phyloP scores from a whole-genome alignment of 768 basidiomycete species.

The Clitopilus hobsonii region DNA sequence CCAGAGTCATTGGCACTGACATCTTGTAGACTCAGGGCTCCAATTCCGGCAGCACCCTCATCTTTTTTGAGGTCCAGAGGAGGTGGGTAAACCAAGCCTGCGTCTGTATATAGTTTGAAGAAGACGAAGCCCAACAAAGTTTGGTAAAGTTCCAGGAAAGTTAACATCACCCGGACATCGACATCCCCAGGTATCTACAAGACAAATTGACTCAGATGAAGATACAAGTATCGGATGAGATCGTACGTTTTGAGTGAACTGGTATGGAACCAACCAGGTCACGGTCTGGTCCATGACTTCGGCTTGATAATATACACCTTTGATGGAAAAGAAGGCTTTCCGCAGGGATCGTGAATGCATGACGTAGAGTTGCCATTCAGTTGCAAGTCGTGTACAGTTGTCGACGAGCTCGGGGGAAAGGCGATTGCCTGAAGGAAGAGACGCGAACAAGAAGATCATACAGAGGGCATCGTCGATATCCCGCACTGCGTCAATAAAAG shows the following conservation, averaged over 20 bases:
- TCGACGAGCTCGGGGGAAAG: constrained; percentile 81
- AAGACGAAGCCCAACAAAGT: constrained; percentile 93
- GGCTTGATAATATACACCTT: constrained; percentile 97
- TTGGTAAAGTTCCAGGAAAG: constrained; percentile 97
- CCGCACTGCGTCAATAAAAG: constrained; percentile 90
- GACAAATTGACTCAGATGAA: neutral
- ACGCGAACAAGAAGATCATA: constrained; percentile 90
- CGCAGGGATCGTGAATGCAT: constrained; percentile 82
- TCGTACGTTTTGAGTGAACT: constrained; percentile 90
- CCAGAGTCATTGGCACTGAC: constrained; percentile 25
- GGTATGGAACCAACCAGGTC: constrained; percentile 96
- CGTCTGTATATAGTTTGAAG: constrained; percentile 98
- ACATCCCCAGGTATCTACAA: constrained; percentile 87
- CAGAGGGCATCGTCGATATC: constrained; percentile 98
- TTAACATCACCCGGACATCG: constrained; percentile 96
- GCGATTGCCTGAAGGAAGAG: constrained; percentile 80
- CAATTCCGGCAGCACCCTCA: constrained; percentile 82
- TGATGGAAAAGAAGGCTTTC: constrained; percentile 94
- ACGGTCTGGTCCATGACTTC: constrained; percentile 90
- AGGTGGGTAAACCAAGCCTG: constrained; percentile 91
- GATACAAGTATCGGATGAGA: neutral
- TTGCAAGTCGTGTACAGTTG: constrained; percentile 84
- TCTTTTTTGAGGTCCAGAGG: constrained; percentile 80
- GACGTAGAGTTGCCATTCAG: constrained; percentile 96
- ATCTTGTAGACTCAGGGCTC: constrained; percentile 72